These are phyloP conservation scores for Monosporascus sp. DNA, from an alignment of 2,329 filamentous ascomycete species.

Conservation along the genomic window DNA sequence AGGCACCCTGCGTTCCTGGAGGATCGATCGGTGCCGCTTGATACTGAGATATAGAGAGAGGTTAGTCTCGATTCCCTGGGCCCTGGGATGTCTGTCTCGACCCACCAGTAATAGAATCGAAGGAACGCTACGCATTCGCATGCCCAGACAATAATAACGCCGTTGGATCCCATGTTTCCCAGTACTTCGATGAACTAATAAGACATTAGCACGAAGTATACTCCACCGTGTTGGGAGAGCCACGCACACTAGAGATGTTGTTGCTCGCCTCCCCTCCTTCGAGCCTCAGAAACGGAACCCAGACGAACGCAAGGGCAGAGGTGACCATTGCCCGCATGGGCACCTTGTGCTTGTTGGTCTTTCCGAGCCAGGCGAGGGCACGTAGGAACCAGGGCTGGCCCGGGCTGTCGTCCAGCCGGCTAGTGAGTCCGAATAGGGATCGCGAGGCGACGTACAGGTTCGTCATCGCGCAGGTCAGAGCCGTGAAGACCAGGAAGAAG, in stretches of 20 bases:
- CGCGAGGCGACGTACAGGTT: slow-evolving; percentile 31
- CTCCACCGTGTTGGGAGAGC: background rate
- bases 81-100: background rate
- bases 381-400: slow-evolving; percentile 19
- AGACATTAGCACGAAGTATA: background rate
- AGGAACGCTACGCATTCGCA: slow-evolving; percentile 37
- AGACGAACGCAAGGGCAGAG: slow-evolving; percentile 33
- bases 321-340: slow-evolving; percentile 33
- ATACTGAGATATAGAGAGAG: slow-evolving; percentile 9
- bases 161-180: slow-evolving; percentile 31
- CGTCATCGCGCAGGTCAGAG: slow-evolving; percentile 27
- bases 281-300: slow-evolving; percentile 37
- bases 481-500: slow-evolving; percentile 27
- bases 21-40: slow-evolving; percentile 15
- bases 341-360: slow-evolving; percentile 26
- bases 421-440: slow-evolving; percentile 27
- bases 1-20: slow-evolving; percentile 16
- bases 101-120: slow-evolving; percentile 31
- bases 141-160: slow-evolving; percentile 34
- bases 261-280: slow-evolving; percentile 1
- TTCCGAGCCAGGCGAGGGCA: slow-evolving; percentile 25
- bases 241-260: slow-evolving; percentile 9
- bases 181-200: slow-evolving; percentile 34
- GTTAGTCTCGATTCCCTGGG: background rate
- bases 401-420: slow-evolving; percentile 21